phyloP scores from a whole-genome alignment of 1,284 basidiomycete genomes.

The Volvariella surrecta region DNA sequence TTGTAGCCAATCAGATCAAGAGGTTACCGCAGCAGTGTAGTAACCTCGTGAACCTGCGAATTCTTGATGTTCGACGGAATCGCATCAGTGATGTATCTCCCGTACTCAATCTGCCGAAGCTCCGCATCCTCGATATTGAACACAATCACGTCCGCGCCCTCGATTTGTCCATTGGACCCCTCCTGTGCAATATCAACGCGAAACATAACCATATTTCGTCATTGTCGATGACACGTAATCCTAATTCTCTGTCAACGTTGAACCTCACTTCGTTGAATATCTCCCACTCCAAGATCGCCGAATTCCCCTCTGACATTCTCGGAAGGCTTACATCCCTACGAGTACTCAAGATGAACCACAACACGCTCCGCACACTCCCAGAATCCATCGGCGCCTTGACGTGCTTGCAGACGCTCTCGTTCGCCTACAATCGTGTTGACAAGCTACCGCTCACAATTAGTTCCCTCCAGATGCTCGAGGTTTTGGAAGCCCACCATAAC shows the following conservation, averaged over 20 bases:
- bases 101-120: conserved; percentile 61
- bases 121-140: conserved; percentile 68
- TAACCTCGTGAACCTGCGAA: conserved; percentile 54
- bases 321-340: conserved; percentile 70
- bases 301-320: conserved; percentile 70
- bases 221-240: conserved; percentile 58
- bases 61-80: conserved; percentile 82
- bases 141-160: conserved; percentile 78
- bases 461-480: conserved; percentile 66
- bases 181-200: conserved; percentile 54
- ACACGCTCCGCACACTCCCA: conserved; percentile 82
- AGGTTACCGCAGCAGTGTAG: conserved; percentile 66
- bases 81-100: conserved; percentile 68
- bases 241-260: conserved; percentile 45
- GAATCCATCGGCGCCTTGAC: conserved; percentile 71
- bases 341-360: conserved; percentile 73
- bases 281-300: conserved; percentile 86
- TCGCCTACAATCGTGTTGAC: conserved; percentile 86
- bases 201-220: conserved; percentile 82
- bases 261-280: conserved; percentile 80
- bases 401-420: conserved; percentile 70
- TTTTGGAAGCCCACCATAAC: conserved; percentile 89
- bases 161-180: conserved; percentile 66
- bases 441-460: conserved; percentile 77
- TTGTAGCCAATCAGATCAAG: conserved; percentile 84